Base-by-base conservation (phyloP, 2,329 filamentous ascomycete species). In the Cladosporium sp. region DNA sequence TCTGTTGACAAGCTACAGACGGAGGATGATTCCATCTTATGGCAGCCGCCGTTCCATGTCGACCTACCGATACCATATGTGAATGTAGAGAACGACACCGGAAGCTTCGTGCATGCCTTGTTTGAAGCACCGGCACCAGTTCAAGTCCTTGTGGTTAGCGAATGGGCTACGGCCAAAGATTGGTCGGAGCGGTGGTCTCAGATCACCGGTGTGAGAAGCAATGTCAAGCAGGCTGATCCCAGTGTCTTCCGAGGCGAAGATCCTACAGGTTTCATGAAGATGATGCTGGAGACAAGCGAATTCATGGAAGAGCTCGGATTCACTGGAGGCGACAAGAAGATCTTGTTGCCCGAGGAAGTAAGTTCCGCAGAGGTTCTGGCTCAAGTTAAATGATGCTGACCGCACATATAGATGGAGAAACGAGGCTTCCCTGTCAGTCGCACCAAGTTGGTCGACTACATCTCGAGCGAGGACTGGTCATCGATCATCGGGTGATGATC, bases 51-150 rank as follows among this genome's bases (percentile, higher is more conserved):
- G 1, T 30, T 42, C 14, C 14, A 42, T 20, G 14, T 38, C 6
- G 49, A 55, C 3, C n/a, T 17, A 3, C 14, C 5, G 5, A 25
- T 62, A 17, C 51, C 59, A 1, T 62, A 56, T 40, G 51, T 64
- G 20, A 59, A 64, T 40, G 15, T 62, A n/a, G 43, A 55, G 30
- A 37, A 30, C 5, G 55, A 61, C 45, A 38, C 59, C 6, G 60
- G 62, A 4, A 47, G 34, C 28, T 62, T 51, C 38, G 43, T 62
- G 19, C 38, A 49, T 12, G 62, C 62, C 2, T 51, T 62, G 28
- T 14, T 62, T 17, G 40, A 54, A 19, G 59, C 57, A 11, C 52
- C 61, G n/a, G 57, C 50, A 4, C 51, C 51, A 4, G 43, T 30
- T 9, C 38, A 55, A 43, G 51, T 55, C 15, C 40, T 55, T 20